Percentiles rank a stretch among this genome's conserved stretches.
phyloP scores from a whole-genome alignment of 208 protist genomes.

The Leishmania lainsoni region DNA sequence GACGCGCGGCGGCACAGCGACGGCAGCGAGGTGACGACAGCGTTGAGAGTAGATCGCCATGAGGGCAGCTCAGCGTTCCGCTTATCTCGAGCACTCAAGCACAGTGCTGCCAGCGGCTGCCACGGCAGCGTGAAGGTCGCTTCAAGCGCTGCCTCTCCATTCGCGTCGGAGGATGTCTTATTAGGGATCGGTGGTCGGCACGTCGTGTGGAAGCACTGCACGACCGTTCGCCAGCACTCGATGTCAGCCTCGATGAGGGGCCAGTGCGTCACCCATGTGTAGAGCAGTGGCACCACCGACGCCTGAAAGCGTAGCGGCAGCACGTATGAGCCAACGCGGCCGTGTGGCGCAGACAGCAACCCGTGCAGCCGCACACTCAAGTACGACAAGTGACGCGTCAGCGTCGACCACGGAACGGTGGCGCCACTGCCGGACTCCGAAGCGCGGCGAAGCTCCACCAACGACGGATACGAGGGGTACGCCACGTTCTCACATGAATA shows the following conservation, averaged over 20 bases:
- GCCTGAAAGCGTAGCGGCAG: slow-evolving; percentile 47
- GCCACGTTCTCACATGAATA: slow-evolving; percentile 19
- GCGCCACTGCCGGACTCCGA: background rate
- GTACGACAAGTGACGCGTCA: slow-evolving; percentile 22
- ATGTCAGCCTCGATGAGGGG: slow-evolving; percentile 41
- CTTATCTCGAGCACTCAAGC: slow-evolving; percentile 26
- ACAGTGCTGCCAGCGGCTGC: slow-evolving; percentile 55
- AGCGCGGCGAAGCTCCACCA: slow-evolving; percentile 3
- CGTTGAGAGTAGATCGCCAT: slow-evolving; percentile 12
- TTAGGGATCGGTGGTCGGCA: background rate
- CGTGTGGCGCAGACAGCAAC: slow-evolving; percentile 14
- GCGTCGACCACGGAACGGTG: slow-evolving; percentile 16
- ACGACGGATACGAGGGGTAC: background rate
- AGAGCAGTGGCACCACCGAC: slow-evolving; percentile 58
- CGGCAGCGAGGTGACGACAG: slow-evolving; percentile 19
- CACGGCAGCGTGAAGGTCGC: slow-evolving; percentile 57
- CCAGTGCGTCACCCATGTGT: slow-evolving; percentile 66
- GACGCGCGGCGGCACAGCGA: slow-evolving; percentile 40
- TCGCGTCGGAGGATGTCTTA: background rate
- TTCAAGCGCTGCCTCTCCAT: background rate
- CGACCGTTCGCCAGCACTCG: slow-evolving; percentile 45
- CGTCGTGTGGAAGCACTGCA: slow-evolving; percentile 33
- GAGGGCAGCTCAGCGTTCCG: slow-evolving; percentile 8
- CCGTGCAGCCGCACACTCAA: slow-evolving; percentile 16
- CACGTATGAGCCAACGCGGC: slow-evolving; percentile 15